phyloP scores from a whole-genome alignment of 2,329 filamentous ascomycete species.

The Penicillium palitans region DNA sequence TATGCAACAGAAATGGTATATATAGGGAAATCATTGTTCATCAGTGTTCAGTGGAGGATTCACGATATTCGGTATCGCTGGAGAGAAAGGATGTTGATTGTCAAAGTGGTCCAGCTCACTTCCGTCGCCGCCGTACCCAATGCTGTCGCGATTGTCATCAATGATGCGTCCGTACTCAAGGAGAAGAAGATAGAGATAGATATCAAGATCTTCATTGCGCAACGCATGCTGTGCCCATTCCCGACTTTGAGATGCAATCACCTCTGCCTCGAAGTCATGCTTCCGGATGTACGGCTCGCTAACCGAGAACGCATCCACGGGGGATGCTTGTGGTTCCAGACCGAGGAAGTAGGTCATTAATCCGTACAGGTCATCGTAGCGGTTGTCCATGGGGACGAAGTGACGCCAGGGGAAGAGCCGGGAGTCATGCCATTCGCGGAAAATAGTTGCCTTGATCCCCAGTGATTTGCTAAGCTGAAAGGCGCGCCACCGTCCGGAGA shows the following conservation, averaged over 20 bases:
- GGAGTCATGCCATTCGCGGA: slow-evolving; percentile 57
- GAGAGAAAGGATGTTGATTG: slow-evolving; percentile 14
- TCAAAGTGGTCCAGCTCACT: slow-evolving; percentile 22
- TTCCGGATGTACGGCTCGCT: slow-evolving; percentile 27
- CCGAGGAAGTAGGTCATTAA: slow-evolving; percentile 55
- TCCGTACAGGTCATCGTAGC: slow-evolving; percentile 52
- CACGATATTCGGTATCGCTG: slow-evolving; percentile 9
- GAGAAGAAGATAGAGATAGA: slow-evolving; percentile 44
- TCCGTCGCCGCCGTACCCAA: slow-evolving; percentile 54
- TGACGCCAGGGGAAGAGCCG: slow-evolving; percentile 54
- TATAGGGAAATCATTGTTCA: not conserved
- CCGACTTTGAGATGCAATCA: slow-evolving; percentile 36
- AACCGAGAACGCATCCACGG: slow-evolving; percentile 8
- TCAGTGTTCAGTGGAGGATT: not conserved
- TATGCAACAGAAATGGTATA: not conserved
- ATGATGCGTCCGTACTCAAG: slow-evolving; percentile 63
- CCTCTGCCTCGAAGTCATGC: slow-evolving; percentile 37
- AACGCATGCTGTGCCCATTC: slow-evolving; percentile 42
- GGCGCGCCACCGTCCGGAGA: slow-evolving; percentile 43
- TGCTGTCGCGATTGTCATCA: slow-evolving; percentile 61
- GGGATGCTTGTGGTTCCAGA: slow-evolving; percentile 20
- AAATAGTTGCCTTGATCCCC: slow-evolving; percentile 56
- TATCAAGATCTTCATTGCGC: slow-evolving; percentile 61
- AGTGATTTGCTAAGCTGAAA: slow-evolving; percentile 51
- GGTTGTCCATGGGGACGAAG: slow-evolving; percentile 55